Conservation (phyloP, 1,284 basidiomycete species). For the Trametes hirsuta region DNA sequence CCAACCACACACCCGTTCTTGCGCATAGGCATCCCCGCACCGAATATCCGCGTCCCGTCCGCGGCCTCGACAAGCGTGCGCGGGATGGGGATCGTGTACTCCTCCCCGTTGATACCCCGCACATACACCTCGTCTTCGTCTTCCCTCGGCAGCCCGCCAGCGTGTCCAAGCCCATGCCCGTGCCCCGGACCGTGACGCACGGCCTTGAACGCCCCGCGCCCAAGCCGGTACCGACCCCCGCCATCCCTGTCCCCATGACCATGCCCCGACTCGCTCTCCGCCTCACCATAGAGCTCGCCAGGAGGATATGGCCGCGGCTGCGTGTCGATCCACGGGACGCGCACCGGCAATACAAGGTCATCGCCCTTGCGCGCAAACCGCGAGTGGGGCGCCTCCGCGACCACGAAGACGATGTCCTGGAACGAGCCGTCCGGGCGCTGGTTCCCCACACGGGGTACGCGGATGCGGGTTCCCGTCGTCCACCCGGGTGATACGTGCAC, state of each 20-base stretch:
- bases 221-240: slow-evolving; percentile 13
- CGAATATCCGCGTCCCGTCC: slow-evolving; percentile 65
- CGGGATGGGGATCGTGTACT: slow-evolving; percentile 65
- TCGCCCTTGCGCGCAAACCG: slow-evolving; percentile 73
- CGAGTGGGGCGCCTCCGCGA: slow-evolving; percentile 76
- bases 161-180: not conserved
- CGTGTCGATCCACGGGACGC: slow-evolving; percentile 68
- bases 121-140: slow-evolving; percentile 57
- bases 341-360: slow-evolving; percentile 71
- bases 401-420: slow-evolving; percentile 80
- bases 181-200: slow-evolving; percentile 1
- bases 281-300: slow-evolving; percentile 4
- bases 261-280: slow-evolving; percentile 4
- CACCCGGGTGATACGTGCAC: slow-evolving; percentile 77
- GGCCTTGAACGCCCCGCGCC: not conserved
- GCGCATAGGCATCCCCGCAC: slow-evolving; percentile 85
- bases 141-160: slow-evolving; percentile 17
- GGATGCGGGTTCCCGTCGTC: slow-evolving; percentile 74
- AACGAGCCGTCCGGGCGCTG: slow-evolving; percentile 70
- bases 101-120: slow-evolving; percentile 72
- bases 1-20: slow-evolving; percentile 59
- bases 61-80: slow-evolving; percentile 66
- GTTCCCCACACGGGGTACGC: slow-evolving; percentile 78
- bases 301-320: slow-evolving; percentile 34
- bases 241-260: slow-evolving; percentile 11